Percentiles rank a stretch among this genome's conserved stretches.
These are phyloP conservation scores for Meyerozyma elateridarum DNA, from an alignment of 1,139 yeast genomes.

Conservation along the genomic window DNA sequence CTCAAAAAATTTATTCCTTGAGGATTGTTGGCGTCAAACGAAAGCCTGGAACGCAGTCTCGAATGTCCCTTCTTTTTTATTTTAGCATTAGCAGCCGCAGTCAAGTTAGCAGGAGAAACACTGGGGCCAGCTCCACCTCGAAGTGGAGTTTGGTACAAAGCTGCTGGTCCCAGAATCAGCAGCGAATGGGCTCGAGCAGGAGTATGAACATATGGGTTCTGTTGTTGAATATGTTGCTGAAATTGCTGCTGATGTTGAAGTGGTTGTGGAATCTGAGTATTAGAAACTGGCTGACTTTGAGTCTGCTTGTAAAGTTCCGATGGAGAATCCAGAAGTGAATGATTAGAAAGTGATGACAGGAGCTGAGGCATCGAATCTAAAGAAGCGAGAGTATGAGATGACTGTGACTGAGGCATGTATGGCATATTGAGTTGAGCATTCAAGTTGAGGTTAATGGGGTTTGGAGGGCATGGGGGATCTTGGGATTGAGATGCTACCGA, in stretches of 20 bases:
- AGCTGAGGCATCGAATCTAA: conserved; percentile 39
- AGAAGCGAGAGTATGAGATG: conserved; percentile 41
- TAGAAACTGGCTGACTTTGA: conserved; percentile 3
- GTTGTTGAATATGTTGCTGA: conserved; percentile 13
- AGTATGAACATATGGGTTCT: conserved; percentile 14
- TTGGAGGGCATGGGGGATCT: conserved; percentile 13
- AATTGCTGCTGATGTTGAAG: conserved; percentile 12
- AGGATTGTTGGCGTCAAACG: conserved; percentile 28
- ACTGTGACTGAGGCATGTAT: conserved; percentile 25
- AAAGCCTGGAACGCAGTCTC: conserved; percentile 38
- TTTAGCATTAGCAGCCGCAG: conserved; percentile 18
- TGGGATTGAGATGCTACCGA: conserved; percentile 18
- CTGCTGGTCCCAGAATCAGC: conserved; percentile 19
- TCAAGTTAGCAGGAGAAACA: conserved; percentile 23
- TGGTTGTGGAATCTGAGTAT: too few species aligned
- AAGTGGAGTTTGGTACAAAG: conserved; percentile 28
- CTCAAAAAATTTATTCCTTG: conserved; percentile 2
- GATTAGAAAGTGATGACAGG: conserved; percentile 31
- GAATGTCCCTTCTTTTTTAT: conserved; percentile 35
- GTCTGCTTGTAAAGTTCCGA: conserved; percentile 15
- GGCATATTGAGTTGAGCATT: conserved; percentile 13
- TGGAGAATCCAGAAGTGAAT: conserved; percentile 33
- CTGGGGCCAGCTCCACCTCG: conserved; percentile 14
- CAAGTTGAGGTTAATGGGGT: conserved; percentile 3
- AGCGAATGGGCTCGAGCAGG: conserved; percentile 33